These are phyloP conservation scores for Metschnikowia bowlesiae DNA, from an alignment of 805 yeast genomes.

Conservation along the genomic window DNA sequence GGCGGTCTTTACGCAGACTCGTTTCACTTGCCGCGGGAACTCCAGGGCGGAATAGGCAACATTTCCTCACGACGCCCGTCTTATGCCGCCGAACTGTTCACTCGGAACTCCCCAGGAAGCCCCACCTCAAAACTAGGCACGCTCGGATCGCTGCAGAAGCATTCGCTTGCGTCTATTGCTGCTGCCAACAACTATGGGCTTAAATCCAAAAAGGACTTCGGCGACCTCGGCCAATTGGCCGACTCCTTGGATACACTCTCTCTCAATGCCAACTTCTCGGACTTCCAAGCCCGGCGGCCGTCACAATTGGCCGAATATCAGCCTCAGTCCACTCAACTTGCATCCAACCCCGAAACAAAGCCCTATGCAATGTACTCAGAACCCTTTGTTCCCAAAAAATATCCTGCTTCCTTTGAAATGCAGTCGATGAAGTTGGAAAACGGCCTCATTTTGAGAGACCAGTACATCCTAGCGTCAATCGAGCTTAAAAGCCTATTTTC, in stretches of 20 bases:
- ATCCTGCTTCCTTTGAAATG: neutral
- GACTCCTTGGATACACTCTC: slow-evolving; percentile 28
- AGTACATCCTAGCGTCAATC: slow-evolving; percentile 55
- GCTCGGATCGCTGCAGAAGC: slow-evolving; percentile 5
- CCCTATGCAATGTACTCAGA: neutral
- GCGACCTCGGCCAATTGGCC: slow-evolving; percentile 22
- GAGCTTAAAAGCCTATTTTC: slow-evolving; percentile 48
- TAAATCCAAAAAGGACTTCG: slow-evolving; percentile 9
- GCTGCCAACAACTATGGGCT: slow-evolving; percentile 26
- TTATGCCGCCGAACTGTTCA: slow-evolving; percentile 63
- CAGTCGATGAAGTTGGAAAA: slow-evolving; percentile 48
- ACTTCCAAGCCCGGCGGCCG: slow-evolving; percentile 41
- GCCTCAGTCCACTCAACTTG: neutral
- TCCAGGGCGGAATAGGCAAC: slow-evolving; percentile 61
- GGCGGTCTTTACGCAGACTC: slow-evolving; percentile 18
- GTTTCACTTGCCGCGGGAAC: slow-evolving; percentile 51
- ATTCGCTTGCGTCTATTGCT: slow-evolving; percentile 26
- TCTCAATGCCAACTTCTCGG: slow-evolving; percentile 32
- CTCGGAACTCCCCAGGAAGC: slow-evolving; percentile 23
- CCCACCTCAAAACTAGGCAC: neutral
- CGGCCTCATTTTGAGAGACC: slow-evolving; percentile 55
- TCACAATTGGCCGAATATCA: slow-evolving; percentile 33
- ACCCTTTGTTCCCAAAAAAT: neutral
- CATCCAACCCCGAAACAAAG: neutral
- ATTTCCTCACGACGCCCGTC: slow-evolving; percentile 69